Percentiles rank a stretch among this genome's conserved stretches.
Conservation (phyloP, 768 basidiomycete species). For the Stropharia rugosoannulata region DNA sequence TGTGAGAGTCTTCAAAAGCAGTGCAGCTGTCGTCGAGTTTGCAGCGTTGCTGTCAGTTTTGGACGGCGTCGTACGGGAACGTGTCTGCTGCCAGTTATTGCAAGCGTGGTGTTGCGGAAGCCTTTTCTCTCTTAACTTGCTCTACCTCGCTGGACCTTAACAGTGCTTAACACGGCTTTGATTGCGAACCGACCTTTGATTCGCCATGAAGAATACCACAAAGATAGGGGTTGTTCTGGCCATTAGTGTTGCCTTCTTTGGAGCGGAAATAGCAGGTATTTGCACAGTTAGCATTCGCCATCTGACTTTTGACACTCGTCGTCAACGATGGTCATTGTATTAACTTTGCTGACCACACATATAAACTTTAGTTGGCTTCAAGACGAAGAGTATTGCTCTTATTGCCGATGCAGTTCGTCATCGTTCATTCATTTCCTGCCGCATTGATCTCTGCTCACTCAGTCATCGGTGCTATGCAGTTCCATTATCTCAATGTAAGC, state of each 20-base stretch:
- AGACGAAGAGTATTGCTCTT: constrained; percentile 52
- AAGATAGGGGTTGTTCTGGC: constrained; percentile 44
- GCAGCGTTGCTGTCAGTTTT: neutral
- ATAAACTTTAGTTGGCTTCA: constrained; percentile 44
- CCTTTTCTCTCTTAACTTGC: neutral
- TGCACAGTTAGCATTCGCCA: neutral
- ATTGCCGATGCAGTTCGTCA: constrained; percentile 55
- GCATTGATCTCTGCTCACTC: constrained; percentile 5
- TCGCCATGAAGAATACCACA: constrained; percentile 46
- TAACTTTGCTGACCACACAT: neutral
- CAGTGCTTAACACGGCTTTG: neutral
- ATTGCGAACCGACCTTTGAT: neutral
- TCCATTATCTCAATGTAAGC: constrained; percentile 39
- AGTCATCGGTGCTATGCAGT: constrained; percentile 28
- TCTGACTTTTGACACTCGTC: neutral
- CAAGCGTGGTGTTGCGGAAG: neutral
- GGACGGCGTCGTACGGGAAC: neutral
- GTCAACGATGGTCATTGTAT: neutral
- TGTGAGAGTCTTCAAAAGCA: neutral
- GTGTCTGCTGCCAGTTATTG: constrained; percentile 2
- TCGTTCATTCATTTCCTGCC: constrained; percentile 8
- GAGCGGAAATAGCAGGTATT: constrained; percentile 47
- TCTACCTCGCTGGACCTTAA: neutral
- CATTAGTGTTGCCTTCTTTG: constrained; percentile 47
- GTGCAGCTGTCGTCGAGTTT: neutral